Conservation (phyloP, 768 basidiomycete genomes). For the Lactarius vividus region DNA sequence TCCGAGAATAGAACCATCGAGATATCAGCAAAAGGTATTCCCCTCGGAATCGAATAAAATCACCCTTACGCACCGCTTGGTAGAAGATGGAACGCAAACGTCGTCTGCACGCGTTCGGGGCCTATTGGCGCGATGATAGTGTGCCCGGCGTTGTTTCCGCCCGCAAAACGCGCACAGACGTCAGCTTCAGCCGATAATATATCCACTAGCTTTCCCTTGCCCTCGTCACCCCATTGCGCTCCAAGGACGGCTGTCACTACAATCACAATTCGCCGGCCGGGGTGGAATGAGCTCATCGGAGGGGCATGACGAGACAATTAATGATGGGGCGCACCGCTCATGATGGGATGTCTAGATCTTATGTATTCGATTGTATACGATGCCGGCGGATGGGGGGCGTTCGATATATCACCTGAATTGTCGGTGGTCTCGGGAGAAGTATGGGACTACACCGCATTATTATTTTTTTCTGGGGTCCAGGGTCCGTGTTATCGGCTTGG, state of each 20-base stretch:
- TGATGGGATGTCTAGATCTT: not conserved
- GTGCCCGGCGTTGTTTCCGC: constrained; percentile 98
- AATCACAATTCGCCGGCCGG: not conserved
- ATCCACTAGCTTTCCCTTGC: constrained; percentile 95
- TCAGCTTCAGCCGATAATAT: constrained; percentile 88
- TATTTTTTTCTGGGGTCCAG: not conserved
- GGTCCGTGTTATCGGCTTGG: not conserved
- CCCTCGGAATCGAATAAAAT: not conserved
- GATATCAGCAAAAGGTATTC: not conserved
- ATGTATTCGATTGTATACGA: constrained; percentile 4
- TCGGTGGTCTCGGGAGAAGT: not conserved
- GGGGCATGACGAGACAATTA: not conserved
- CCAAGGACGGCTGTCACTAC: constrained; percentile 79
- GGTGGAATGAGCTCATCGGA: not conserved
- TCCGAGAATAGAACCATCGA: not conserved
- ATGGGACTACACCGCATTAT: not conserved
- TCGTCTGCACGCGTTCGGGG: constrained; percentile 68
- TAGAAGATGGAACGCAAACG: constrained; percentile 92
- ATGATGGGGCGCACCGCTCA: constrained; percentile 8
- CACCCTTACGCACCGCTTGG: constrained; percentile 76
- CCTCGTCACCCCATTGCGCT: constrained; percentile 91
- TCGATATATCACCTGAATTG: not conserved
- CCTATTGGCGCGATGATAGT: constrained; percentile 85
- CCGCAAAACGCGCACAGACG: constrained; percentile 93
- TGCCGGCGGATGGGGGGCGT: not conserved